A percentile compares a stretch with the other conserved stretches of the same genome.
Conservation (phyloP, 2,329 filamentous ascomycete genomes). For the Calonectria leucothoes region DNA sequence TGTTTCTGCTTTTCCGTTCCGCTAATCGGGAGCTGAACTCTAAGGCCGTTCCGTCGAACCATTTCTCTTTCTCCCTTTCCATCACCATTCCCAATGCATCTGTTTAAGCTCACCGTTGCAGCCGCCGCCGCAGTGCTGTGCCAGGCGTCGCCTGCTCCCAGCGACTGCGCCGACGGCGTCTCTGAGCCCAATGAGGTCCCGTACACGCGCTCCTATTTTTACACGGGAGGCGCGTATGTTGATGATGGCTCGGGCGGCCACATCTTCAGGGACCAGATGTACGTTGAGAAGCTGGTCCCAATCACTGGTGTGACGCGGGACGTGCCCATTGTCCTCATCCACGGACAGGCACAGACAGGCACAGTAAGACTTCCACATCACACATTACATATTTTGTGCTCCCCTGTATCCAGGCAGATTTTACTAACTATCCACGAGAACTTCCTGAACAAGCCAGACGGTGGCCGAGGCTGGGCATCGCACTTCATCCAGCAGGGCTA, state of each 20-base stretch:
- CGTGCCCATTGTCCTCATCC: conserved; percentile 36
- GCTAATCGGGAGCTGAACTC: neutral
- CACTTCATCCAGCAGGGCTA: conserved; percentile 35
- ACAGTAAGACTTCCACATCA: conserved; percentile 23
- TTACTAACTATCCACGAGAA: conserved; percentile 23
- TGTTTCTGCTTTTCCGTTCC: neutral
- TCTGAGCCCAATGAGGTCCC: conserved; percentile 18
- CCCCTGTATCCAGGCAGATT: neutral
- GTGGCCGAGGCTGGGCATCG: conserved; percentile 37
- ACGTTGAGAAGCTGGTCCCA: conserved; percentile 36
- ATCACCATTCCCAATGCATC: conserved; percentile 2
- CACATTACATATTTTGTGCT: neutral
- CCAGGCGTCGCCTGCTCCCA: neutral
- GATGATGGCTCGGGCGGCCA: conserved; percentile 33
- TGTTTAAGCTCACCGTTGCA: conserved; percentile 5
- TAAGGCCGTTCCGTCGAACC: neutral
- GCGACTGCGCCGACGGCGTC: neutral
- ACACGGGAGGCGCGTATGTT: conserved; percentile 33
- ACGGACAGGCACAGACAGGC: conserved; percentile 37
- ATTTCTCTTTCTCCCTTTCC: neutral
- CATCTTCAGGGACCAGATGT: conserved; percentile 39
- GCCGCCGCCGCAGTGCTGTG: conserved; percentile 9
- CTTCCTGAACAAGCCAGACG: conserved; percentile 39
- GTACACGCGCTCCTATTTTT: conserved; percentile 34
- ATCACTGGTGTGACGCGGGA: conserved; percentile 20